phyloP scores from a whole-genome alignment of 768 basidiomycete genomes.

The Hysterangium stoloniferum region DNA sequence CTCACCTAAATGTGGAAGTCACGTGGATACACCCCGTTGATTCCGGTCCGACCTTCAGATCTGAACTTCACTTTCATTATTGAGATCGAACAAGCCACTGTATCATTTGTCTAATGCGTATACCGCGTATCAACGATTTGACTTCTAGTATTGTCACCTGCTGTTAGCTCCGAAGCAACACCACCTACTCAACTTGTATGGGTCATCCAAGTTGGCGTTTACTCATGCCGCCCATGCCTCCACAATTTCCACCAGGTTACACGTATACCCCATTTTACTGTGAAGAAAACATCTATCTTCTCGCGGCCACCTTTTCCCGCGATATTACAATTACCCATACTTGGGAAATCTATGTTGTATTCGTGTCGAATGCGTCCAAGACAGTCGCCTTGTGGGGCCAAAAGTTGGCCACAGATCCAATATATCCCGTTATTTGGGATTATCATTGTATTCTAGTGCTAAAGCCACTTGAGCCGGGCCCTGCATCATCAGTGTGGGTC shows the following conservation, averaged over 20 bases:
- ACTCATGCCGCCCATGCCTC: too few species aligned
- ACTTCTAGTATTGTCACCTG: background rate
- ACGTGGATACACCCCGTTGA: too few species aligned
- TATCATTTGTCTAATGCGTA: too few species aligned
- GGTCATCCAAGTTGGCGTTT: too few species aligned
- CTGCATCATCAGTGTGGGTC: constrained; percentile 37
- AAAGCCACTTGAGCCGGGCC: constrained; percentile 22
- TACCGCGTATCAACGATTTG: too few species aligned
- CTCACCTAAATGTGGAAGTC: too few species aligned
- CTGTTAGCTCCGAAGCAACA: background rate
- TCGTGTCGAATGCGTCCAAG: constrained; percentile 57
- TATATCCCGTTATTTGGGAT: constrained; percentile 54
- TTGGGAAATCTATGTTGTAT: constrained; percentile 50
- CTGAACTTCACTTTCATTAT: too few species aligned
- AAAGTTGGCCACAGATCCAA: constrained; percentile 30
- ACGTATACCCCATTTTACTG: constrained; percentile 56
- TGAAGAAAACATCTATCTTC: constrained; percentile 67
- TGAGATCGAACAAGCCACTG: too few species aligned
- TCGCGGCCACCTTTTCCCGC: constrained; percentile 37
- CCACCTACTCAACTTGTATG: background rate
- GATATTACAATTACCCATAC: constrained; percentile 19
- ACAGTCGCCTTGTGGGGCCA: constrained; percentile 64
- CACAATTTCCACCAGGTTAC: too few species aligned
- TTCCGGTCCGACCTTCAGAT: too few species aligned
- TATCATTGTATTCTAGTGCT: constrained; percentile 64